Base-by-base conservation (phyloP, 164 flowering plant species). In the Cinnamomum chago region DNA sequence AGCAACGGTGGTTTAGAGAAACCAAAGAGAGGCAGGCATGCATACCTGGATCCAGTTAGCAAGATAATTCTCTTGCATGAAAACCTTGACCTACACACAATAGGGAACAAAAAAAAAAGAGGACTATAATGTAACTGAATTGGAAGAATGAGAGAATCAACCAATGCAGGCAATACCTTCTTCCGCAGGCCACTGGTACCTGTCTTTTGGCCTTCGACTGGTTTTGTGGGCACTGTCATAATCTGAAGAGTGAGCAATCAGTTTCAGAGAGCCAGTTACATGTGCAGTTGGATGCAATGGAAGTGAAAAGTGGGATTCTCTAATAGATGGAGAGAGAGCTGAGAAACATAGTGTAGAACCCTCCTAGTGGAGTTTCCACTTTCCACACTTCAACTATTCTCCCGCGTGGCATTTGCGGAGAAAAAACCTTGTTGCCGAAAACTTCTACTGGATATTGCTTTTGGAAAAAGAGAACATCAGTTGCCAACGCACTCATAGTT, bases 31-130 rank as follows among this genome's bases (percentile, higher is more conserved):
- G 30, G 10, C 27, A 28, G 2, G 2, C 12, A 22, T 23, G n/a
- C 51, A 67, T 75, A 93, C 99, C 96, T 95, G 99, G 72, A 95
- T 95, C 99, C 98, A 95, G 77, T 95, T 95, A 10, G 94, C 95
- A 22, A 95, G 92, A 84, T 92, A 95, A 81, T 92, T 92, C 40
- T 92, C 96, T 88, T 92, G 86, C 90, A 77, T 86, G 78, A 95
- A 95, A 70, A 89, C 94, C 83, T 93, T 93, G 79, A 93, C 99
- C 99, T 95, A 77, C 52, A 73, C 62, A 10, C 35, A 68, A 64
- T 7, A 25, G 13, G 27, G n/a, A 40, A 27, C 13, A 23, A 15
- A 22, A 50, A 70, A 51, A 13, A 25, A 68, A 17, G 14, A 23
- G 14, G 51, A 50, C 2, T 4, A 2, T 40, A 50, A 24, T 14